These are phyloP conservation scores for Lecanoromycetidae sp. DNA, from an alignment of 2,329 filamentous ascomycete genomes.

Conservation along the genomic window DNA sequence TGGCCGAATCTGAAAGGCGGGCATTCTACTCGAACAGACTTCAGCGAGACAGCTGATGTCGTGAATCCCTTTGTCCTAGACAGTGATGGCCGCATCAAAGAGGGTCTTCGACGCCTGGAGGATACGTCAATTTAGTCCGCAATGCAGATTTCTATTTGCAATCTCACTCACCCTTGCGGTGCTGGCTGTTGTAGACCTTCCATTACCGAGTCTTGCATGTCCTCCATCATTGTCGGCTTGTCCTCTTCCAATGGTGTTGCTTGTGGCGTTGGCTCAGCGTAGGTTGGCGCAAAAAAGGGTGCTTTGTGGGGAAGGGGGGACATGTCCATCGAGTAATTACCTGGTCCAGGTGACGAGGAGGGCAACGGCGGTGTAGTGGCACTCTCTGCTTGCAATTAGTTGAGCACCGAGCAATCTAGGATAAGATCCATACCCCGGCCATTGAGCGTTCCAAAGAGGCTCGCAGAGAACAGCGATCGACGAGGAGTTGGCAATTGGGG, in stretches of 20 bases:
- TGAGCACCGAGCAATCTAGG: conserved; percentile 19
- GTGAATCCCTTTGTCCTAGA: conserved; percentile 63
- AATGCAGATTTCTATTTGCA: background rate
- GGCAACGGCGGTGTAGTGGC: conserved; percentile 75
- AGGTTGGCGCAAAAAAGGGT: conserved; percentile 45
- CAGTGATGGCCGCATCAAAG: conserved; percentile 61
- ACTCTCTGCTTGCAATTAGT: conserved; percentile 43
- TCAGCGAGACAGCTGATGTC: conserved; percentile 51
- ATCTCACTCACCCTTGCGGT: conserved; percentile 17
- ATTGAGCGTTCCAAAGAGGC: conserved; percentile 49
- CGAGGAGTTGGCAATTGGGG: conserved; percentile 73
- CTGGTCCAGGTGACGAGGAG: conserved; percentile 65
- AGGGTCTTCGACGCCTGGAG: conserved; percentile 54
- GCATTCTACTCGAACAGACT: conserved; percentile 48
- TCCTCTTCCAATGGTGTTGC: conserved; percentile 23
- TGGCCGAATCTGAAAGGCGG: conserved; percentile 66
- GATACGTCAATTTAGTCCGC: background rate
- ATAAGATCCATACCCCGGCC: conserved; percentile 43
- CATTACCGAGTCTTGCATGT: conserved; percentile 4
- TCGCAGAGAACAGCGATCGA: conserved; percentile 69
- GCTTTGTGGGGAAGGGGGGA: conserved; percentile 85
- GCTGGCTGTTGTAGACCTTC: conserved; percentile 9
- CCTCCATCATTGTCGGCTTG: background rate
- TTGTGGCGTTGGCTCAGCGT: conserved; percentile 23
- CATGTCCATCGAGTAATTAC: conserved; percentile 77